phyloP scores from a whole-genome alignment of 495 filamentous ascomycete genomes.

The Hypomontagnella submonticulosa region DNA sequence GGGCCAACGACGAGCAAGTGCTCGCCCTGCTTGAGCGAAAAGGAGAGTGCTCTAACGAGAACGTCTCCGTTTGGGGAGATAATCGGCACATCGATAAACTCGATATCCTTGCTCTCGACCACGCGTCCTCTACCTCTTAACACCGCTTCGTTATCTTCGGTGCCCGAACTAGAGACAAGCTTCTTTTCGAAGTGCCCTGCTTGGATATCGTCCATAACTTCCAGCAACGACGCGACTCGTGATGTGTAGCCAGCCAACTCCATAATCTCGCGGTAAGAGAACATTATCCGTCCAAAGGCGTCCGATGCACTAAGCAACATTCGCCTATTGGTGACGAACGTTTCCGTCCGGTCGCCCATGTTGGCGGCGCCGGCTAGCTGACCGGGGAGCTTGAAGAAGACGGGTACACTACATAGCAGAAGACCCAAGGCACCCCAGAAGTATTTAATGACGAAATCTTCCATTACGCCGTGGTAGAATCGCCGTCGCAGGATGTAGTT shows the following conservation, averaged over 20 bases:
- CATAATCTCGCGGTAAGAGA: conserved; percentile 95
- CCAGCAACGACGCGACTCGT: conserved; percentile 84
- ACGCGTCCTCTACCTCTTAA: conserved; percentile 81
- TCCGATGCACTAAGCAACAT: conserved; percentile 93
- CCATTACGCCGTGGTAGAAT: conserved; percentile 97
- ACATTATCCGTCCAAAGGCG: conserved; percentile 96
- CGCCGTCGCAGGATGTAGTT: conserved; percentile 91
- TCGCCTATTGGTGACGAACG: conserved; percentile 92
- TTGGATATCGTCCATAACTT: conserved; percentile 94
- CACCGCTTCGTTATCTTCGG: conserved; percentile 79
- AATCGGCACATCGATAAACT: conserved; percentile 93
- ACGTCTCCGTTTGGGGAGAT: conserved; percentile 97
- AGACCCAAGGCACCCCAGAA: conserved; percentile 97
- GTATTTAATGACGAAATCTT: conserved; percentile 99
- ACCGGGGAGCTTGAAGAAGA: conserved; percentile 93
- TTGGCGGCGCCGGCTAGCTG: conserved; percentile 67
- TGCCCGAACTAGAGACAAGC: conserved; percentile 86
- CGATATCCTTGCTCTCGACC: conserved; percentile 81
- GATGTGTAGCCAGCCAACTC: conserved; percentile 96
- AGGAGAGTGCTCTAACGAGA: conserved; percentile 82
- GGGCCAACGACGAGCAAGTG: conserved; percentile 96
- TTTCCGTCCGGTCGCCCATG: conserved; percentile 92
- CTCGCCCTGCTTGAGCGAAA: conserved; percentile 84
- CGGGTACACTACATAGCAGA: conserved; percentile 92
- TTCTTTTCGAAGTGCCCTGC: conserved; percentile 94